Evolutionary conservation across 371 early-diverging fungal species (phyloP), one percentile per base, ranked within the genome.

Genomic region (Mortierella sp.): DNA sequence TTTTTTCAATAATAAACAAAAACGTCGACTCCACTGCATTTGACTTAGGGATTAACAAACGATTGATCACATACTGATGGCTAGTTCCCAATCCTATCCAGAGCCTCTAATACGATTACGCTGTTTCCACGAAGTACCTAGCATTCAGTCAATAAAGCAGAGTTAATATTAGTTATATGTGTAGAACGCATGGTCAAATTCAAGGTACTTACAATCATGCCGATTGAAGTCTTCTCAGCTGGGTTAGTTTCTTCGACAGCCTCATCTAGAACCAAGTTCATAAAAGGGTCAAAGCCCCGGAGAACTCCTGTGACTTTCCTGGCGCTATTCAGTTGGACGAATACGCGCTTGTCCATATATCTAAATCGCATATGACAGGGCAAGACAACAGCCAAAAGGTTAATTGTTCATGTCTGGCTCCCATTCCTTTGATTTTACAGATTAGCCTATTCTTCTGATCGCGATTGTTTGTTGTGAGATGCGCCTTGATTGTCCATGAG

Each of bases 251-350:
- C 93, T 82, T 98, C 98, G 32, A 92, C 86, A 54, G 97, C 93
- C 58, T 97, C 97, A 69, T 97, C 98, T 81, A 99, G 83, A 22
- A 98, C 98, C 75, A 99, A 83, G 87, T 99, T 99, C 98, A 98
- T 95, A 85, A 98, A 99, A n/a, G 99, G 95, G 83, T 99, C 99
- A 76, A 89, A 99, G 26, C 99, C 99, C 59, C 98, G 94, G 77
- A 99, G 92, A 43, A 97, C 88, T 56, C 98, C 99, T 45, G 91
- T 91, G 26, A 99, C 95, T 83, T 92, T 91, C 66, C 99, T 90
- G 82, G 91, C 90, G 56, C 96, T 96, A 83, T 98, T 99, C 67
- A 99, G 85, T 83, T 96, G 93, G 66, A 98, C 87, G 68, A 91
- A 88, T 71, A 99, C 86, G 61, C 90, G 90, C 89, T 98, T 98